Base-by-base conservation (phyloP, 352 stramenopile genomes). In the Pilasporangium apinafurcum region DNA sequence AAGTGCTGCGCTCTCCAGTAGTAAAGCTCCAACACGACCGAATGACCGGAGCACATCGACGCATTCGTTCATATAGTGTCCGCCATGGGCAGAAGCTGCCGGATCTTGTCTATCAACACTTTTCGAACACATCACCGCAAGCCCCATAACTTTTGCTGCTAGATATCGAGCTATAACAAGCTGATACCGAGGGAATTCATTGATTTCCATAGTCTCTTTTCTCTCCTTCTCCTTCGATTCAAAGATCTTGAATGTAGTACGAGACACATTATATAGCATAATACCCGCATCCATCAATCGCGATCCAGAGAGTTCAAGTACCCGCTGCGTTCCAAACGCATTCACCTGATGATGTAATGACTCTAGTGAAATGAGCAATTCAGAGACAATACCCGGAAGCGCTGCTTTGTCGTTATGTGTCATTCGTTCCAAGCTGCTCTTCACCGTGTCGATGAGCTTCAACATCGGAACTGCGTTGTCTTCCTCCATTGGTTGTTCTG, bases 21-120 rank as follows among this genome's bases (percentile, higher is more conserved):
- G 64, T 2, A 85, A 48, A 16, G 67, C 68, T 18, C 79, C 79
- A 14, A 89, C 67, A 30, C 79, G 69, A 18, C 71, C 79, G 49
- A 82, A 86, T 10, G 71, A 91, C 8, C 79, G 73, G 25, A 88
- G 42, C 7, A 91, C 73, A 29, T 88, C 76, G 22, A 91, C 43
- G 45, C 68, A 91, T 17, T 87, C 66, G 34, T 83, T 65, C 17
- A 86, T 37, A 24, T 68, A 79, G 26, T 59, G 48, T 37, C 48
- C 53, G 31, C 35, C 58, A 35, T 51, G 31, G 9, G 22, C 62
- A 28, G 27, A 34, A 13, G 7, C 41, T 2, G 12, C 32, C 1
- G 39, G 30, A 1, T 51, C 47, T 12, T 48, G 32, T 0, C 4
- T 8, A 12, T n/a, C 41, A 9, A 52, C 35, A 5, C 47, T 48